Evolutionary conservation across 352 stramenopile genomes (phyloP).

Genomic region (Phytophthora colocasiae): DNA sequence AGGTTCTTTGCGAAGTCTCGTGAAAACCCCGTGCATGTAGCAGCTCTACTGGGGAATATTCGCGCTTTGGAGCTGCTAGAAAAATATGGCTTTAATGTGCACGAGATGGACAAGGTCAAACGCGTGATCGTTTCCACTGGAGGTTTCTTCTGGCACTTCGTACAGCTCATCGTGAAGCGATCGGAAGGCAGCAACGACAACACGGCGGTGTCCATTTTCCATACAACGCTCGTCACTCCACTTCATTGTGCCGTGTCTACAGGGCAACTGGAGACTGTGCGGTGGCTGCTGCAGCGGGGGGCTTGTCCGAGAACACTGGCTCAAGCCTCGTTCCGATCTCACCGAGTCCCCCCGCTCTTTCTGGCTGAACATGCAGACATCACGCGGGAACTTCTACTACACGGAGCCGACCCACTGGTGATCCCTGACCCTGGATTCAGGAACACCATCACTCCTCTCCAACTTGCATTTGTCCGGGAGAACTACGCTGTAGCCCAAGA

Average conservation of each 20-base stretch:
- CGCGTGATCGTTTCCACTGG: constrained; percentile 72
- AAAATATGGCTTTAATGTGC: constrained; percentile 52
- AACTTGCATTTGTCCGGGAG: constrained; percentile 69
- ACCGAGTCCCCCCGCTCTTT: constrained; percentile 73
- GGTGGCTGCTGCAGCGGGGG: constrained; percentile 62
- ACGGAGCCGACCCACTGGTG: constrained; percentile 60
- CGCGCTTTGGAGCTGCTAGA: constrained; percentile 61
- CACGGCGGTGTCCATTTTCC: constrained; percentile 67
- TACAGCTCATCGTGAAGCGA: constrained; percentile 54
- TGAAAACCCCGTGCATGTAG: constrained; percentile 77
- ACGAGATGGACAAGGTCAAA: constrained; percentile 68
- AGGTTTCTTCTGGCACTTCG: constrained; percentile 75
- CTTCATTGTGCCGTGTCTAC: constrained; percentile 49
- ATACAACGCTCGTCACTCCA: constrained; percentile 13
- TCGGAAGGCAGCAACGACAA: constrained; percentile 17
- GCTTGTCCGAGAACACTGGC: constrained; percentile 37
- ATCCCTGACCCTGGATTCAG: constrained; percentile 71
- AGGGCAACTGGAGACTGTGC: constrained; percentile 52
- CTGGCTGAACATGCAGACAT: constrained; percentile 66
- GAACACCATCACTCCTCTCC: constrained; percentile 75
- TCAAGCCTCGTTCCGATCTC: constrained; percentile 61
- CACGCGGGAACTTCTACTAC: constrained; percentile 53
- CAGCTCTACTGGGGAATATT: constrained; percentile 67
- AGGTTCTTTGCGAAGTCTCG: constrained; percentile 56
- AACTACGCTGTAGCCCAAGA: constrained; percentile 75